A percentile compares a stretch with the other conserved stretches of the same genome.
phyloP scores from a whole-genome alignment of 2,329 filamentous ascomycete species.

The Fusarium agapanthi region DNA sequence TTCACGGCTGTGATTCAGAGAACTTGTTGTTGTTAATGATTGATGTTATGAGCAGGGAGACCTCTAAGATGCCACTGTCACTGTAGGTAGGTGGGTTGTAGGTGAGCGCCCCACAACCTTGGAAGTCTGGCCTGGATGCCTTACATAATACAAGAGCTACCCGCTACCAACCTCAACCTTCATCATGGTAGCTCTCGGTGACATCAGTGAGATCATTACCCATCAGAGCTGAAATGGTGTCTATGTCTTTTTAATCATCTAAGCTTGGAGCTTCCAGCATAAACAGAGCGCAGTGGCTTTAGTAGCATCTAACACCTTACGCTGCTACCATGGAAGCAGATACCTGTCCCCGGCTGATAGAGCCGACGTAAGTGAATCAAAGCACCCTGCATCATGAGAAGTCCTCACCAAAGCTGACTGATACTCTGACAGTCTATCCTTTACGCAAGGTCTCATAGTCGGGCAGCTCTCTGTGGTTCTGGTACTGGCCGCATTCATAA shows the following conservation, averaged over 20 bases:
- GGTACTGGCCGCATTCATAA: constrained; percentile 93
- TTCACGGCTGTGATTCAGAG: background rate
- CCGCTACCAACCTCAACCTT: constrained; percentile 11
- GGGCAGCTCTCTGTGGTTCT: constrained; percentile 93
- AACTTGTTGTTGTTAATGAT: constrained; percentile 1
- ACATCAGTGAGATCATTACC: constrained; percentile 21
- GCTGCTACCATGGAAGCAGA: constrained; percentile 49
- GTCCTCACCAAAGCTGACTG: constrained; percentile 5
- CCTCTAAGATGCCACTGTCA: constrained; percentile 23
- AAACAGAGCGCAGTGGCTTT: background rate
- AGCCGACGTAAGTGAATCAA: constrained; percentile 52
- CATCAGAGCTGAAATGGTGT: constrained; percentile 4
- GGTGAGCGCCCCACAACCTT: constrained; percentile 12
- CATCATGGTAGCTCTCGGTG: constrained; percentile 23
- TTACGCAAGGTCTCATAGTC: constrained; percentile 91
- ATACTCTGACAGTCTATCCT: constrained; percentile 71
- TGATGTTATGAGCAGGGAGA: constrained; percentile 11
- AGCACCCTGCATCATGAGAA: constrained; percentile 7
- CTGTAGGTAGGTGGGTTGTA: background rate
- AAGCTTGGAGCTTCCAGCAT: background rate
- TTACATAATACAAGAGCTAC: constrained; percentile 29
- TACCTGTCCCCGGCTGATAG: constrained; percentile 53
- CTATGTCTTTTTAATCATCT: background rate
- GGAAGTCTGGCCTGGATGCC: constrained; percentile 30
- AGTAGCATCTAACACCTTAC: background rate